Conservation (phyloP, 1,284 basidiomycete species). For the Moesziomyces parantarcticus region DNA sequence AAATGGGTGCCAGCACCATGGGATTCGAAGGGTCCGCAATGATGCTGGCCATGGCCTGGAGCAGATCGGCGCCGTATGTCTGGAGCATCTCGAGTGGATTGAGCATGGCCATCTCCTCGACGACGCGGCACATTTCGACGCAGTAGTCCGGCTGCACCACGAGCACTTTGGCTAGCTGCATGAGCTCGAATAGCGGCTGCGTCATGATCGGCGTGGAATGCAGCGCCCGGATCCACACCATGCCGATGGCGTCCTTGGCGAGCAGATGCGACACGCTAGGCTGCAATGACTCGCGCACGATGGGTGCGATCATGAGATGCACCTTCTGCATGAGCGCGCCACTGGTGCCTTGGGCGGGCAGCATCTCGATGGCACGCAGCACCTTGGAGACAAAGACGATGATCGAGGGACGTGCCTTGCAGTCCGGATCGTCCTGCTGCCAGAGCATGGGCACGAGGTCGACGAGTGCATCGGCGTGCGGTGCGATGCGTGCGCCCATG, state of each 20-base stretch:
- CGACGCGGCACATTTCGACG: constrained; percentile 58
- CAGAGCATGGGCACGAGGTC: constrained; percentile 62
- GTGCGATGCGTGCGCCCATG: constrained; percentile 57
- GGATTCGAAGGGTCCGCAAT: constrained; percentile 57
- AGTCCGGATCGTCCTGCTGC: constrained; percentile 60
- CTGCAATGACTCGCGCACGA: constrained; percentile 57
- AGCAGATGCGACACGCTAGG: constrained; percentile 52
- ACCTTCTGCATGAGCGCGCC: constrained; percentile 47
- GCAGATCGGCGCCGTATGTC: constrained; percentile 48
- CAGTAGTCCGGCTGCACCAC: constrained; percentile 61
- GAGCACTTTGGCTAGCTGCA: constrained; percentile 48
- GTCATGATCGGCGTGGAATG: constrained; percentile 58
- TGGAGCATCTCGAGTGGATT: constrained; percentile 55
- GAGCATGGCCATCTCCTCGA: constrained; percentile 59
- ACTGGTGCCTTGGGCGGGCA: constrained; percentile 31
- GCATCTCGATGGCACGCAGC: constrained; percentile 55
- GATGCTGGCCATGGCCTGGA: constrained; percentile 48
- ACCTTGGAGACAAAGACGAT: constrained; percentile 63
- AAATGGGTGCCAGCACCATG: constrained; percentile 56
- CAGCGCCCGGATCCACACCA: constrained; percentile 62
- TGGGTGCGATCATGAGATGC: constrained; percentile 57
- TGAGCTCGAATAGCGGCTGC: constrained; percentile 54
- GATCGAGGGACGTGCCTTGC: constrained; percentile 59
- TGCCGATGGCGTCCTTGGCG: constrained; percentile 60
- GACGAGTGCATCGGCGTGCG: constrained; percentile 53